Evolutionary conservation across 768 basidiomycete species (phyloP), one percentile per base, ranked within the genome.

Genomic region (Albatrellus ellisii): DNA sequence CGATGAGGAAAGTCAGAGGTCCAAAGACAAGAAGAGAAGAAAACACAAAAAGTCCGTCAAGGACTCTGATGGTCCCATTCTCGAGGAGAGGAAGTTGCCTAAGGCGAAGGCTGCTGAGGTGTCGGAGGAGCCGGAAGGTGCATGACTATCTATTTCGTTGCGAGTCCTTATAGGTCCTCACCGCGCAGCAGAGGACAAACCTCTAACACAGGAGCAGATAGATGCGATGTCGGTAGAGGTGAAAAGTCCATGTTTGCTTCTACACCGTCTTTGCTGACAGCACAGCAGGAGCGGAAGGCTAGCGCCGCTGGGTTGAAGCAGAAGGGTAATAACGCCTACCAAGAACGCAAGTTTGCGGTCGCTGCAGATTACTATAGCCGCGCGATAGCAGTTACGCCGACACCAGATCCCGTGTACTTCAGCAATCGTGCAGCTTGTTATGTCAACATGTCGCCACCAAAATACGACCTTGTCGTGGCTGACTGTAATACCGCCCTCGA

Each of bases 391-490:
- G 68, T 83, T 15, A 68, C 84, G 4, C 79, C 84, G 6, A 79
- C 75, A 57, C 75, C 79, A 6, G 89, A 94, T 54, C 80, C 95
- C 22, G 88, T 97, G 25, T 99, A 82, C 65, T 97, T 79, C 72
- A 88, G 86, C 62, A 99, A 99, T 62, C 80, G 95, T 39, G 95
- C 94, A 29, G 95, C 95, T 47, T 97, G 94, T 60, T 95, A 92
- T 61, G 75, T 94, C 60, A 91, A 94, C 69, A 77, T 92, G 69
- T 63, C 70, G 10, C 89, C 89, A 2, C 86, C 90, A 41, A 71
- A 89, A 52, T 68, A 79, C 59, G 85, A 90, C 8, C 70, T 72
- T 18, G 91, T 88, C 45, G 72, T 98, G 14, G 66, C 68, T 36
- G 94, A 99, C 62, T 98, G 95, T 56, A 77, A 95, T 54, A 72